Base-by-base conservation (phyloP, 2,329 filamentous ascomycete species). In the Trichoderma breve region DNA sequence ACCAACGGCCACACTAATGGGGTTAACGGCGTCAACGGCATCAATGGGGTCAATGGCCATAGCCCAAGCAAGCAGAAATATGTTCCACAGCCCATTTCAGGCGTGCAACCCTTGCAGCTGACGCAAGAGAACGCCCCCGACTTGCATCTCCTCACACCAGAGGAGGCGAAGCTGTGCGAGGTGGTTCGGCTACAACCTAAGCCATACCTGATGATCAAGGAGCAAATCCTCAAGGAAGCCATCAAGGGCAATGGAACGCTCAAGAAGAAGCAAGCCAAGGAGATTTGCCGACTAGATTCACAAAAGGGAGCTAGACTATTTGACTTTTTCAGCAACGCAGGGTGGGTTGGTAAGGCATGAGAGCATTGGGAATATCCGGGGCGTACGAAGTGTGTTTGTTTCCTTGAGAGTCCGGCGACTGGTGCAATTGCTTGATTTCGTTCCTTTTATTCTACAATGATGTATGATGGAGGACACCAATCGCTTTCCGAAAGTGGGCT, bases 121-220 rank as follows among this genome's bases (percentile, higher is more conserved):
- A 91, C 89, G 71, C 91, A 91, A 76, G 93, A 97, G 70, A 92
- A 90, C 43, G 90, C 93, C 0, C 88, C 92, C 0, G 96, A 98
- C 79, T 82, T 95, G 32, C 96, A 98, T 77, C 88, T 99, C 0
- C 85, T 99, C 57, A 93, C 92, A 0, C 87, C 90, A 1, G 94
- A 97, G 75, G 96, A 99, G 81, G 85, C 89, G 5, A 93, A 97
- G 77, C 84, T 99, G 0, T 99, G 96, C 83, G 93, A 93, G 76
- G 87, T 92, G 53, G 87, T 97, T 15, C 89, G 94, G 55, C 84
- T 99, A 67, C 92, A 96, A 81, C 96, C 96, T 0, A 99, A 99
- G 83, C 93, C 96, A 1, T 99, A 98, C 80, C 83, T 98, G 6
- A 94, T 94, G 78, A 94, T 98, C 82, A 99, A 99, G 82, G 94